Evolutionary conservation across 345 rosid species (phyloP).

Genomic region (Raphanus sativus): DNA sequence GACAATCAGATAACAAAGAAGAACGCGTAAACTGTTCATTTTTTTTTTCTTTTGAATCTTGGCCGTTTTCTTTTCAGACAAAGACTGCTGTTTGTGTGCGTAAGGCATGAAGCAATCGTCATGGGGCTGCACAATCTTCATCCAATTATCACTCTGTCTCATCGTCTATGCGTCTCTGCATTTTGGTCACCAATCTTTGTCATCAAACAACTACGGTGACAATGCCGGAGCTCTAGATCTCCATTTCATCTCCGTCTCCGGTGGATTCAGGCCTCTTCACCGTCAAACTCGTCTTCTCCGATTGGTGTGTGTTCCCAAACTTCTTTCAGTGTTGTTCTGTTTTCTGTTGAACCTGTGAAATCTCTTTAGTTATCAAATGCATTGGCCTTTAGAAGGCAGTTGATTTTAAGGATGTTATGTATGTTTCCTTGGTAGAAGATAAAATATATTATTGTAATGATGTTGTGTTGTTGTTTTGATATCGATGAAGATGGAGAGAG

Average conservation of each 20-base stretch:
- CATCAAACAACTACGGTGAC: constrained; percentile 29
- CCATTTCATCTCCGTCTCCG: constrained; percentile 62
- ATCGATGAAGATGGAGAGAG: constrained; percentile 58
- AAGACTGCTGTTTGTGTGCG: background rate
- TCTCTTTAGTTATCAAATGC: background rate
- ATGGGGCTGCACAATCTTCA: constrained; percentile 57
- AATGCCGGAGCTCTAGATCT: constrained; percentile 39
- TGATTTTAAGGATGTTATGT: too few species aligned
- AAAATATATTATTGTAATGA: too few species aligned
- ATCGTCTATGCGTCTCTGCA: constrained; percentile 59
- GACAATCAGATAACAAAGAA: background rate
- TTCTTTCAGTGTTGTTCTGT: background rate
- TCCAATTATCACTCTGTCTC: constrained; percentile 58
- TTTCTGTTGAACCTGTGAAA: background rate
- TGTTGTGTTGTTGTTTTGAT: constrained; percentile 29
- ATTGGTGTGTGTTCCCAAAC: constrained; percentile 45
- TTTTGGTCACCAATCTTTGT: constrained; percentile 53
- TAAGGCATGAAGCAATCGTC: constrained; percentile 51
- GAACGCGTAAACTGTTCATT: background rate
- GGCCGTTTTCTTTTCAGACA: background rate
- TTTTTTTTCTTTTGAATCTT: background rate
- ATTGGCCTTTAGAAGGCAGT: too few species aligned
- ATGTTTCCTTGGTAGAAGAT: too few species aligned
- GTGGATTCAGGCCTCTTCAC: constrained; percentile 52
- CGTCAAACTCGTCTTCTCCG: constrained; percentile 62